Evolutionary conservation across 139 green algal species (phyloP), one percentile per base, ranked within the genome.

Genomic region (Tetraselmis chui): DNA sequence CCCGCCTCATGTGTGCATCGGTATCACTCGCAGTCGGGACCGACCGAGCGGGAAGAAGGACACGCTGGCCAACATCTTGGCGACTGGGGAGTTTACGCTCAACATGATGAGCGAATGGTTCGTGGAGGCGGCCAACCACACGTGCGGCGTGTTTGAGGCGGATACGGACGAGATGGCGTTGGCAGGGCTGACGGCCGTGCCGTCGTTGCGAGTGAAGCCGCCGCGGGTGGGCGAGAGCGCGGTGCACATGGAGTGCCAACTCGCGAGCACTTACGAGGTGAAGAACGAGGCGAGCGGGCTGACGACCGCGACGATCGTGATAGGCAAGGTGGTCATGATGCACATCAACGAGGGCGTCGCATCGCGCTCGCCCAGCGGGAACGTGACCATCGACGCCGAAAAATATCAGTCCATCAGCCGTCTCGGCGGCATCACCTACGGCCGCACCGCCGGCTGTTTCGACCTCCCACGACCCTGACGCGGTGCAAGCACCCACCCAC

Each of bases 51-150:
- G 86, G 11, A 89, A 90, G 79, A 98, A 98, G 82, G 95, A 98
- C 90, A 94, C 92, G 2, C 84, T 95, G 30, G 58, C 83, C n/a
- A 98, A 98, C 87, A 95, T 98, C 27, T 81, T 97, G 75, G 91
- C 91, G 30, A 98, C 93, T 1, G 83, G 87, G 29, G 91, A 98
- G 81, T 97, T 98, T 79, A 92, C 95, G 26, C 85, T 98, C 30
- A 94, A 96, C 87, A 95, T 98, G 82, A 98, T 98, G 31, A 95
- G 88, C 83, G 93, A 98, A 29, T 98, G 96, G 96, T 98, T 96
- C 79, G 81, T 98, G 1, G 95, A 98, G 88, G 91, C 94, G 0
- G 95, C 95, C 78, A 98, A 98, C 86, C 91, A 97, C 89, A 98
- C 92, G 23, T 98, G 93, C 80, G 93, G 92, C 2, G 86, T 92